These are phyloP conservation scores for Thamnidium elegans DNA, from an alignment of 192 early-diverging fungal species.

Conservation along the genomic window DNA sequence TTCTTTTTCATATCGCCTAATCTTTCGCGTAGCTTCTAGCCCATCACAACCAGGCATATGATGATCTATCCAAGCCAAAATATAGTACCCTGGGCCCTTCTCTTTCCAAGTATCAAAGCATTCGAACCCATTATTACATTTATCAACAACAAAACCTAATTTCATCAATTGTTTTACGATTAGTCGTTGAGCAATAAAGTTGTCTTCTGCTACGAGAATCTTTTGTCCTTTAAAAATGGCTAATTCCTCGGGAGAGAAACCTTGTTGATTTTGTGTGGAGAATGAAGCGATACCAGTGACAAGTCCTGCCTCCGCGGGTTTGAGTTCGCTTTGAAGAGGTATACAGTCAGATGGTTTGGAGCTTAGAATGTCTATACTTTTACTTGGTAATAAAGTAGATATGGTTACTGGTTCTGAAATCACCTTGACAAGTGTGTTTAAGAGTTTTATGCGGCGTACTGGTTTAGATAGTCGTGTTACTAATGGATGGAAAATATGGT, in stretches of 20 bases:
- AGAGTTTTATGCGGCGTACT: constrained; percentile 20
- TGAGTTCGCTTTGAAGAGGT: too few species aligned
- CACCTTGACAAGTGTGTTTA: constrained; percentile 1
- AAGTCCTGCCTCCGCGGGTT: too few species aligned
- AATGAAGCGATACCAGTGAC: not conserved
- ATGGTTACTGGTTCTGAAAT: not conserved
- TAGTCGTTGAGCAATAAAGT: constrained; percentile 38
- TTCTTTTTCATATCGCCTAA: constrained; percentile 37
- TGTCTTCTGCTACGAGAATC: constrained; percentile 32
- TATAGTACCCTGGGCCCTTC: constrained; percentile 22
- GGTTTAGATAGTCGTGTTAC: constrained; percentile 23
- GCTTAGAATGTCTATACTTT: too few species aligned
- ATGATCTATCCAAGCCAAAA: constrained; percentile 42
- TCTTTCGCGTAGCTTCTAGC: constrained; percentile 45
- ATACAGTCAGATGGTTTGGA: too few species aligned
- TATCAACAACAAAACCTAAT: constrained; percentile 19
- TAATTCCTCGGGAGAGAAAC: constrained; percentile 20
- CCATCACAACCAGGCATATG: constrained; percentile 50
- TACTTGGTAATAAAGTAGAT: not conserved
- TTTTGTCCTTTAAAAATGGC: constrained; percentile 15
- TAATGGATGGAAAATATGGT: constrained; percentile 14
- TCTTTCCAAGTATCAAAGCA: constrained; percentile 19
- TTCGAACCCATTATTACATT: constrained; percentile 19
- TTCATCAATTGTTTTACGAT: constrained; percentile 17
- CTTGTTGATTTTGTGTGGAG: not conserved